phyloP scores from a whole-genome alignment of 352 stramenopile species.

The Phytophthora aleatoria region DNA sequence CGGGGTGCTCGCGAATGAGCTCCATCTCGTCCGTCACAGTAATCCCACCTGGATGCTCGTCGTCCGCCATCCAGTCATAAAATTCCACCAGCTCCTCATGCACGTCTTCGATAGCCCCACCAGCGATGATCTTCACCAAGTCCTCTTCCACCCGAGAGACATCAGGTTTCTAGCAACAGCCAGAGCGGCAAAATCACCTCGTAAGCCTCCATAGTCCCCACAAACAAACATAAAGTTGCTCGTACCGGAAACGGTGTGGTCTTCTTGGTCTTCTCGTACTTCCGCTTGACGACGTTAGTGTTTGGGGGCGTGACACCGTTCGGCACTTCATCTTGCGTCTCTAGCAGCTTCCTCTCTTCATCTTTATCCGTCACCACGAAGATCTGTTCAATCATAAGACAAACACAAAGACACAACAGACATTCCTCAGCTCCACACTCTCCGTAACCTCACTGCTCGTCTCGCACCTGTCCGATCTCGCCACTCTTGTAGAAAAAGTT shows the following conservation, averaged over 20 bases:
- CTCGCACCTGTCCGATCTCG: slow-evolving; percentile 78
- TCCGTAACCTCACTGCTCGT: neutral
- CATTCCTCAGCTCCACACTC: neutral
- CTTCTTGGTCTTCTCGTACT: slow-evolving; percentile 87
- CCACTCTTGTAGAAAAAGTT: slow-evolving; percentile 91
- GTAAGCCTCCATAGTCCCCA: neutral
- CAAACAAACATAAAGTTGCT: neutral
- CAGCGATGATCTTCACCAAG: slow-evolving; percentile 80
- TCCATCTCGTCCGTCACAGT: slow-evolving; percentile 83
- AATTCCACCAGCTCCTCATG: slow-evolving; percentile 89
- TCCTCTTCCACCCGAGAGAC: slow-evolving; percentile 85
- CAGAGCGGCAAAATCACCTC: neutral
- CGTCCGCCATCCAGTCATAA: slow-evolving; percentile 87
- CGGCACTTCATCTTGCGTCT: slow-evolving; percentile 66
- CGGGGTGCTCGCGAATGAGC: slow-evolving; percentile 79
- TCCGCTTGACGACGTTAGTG: slow-evolving; percentile 88
- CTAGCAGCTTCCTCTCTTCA: slow-evolving; percentile 67
- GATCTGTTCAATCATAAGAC: slow-evolving; percentile 50
- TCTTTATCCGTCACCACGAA: slow-evolving; percentile 85
- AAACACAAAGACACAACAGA: neutral
- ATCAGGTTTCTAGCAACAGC: slow-evolving; percentile 66
- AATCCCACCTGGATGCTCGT: slow-evolving; percentile 70
- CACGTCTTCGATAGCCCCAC: slow-evolving; percentile 77
- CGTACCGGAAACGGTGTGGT: slow-evolving; percentile 80
- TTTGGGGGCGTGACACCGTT: slow-evolving; percentile 84